Conservation (phyloP, 78 protist species). For the Tieghemostelium lacteum region DNA sequence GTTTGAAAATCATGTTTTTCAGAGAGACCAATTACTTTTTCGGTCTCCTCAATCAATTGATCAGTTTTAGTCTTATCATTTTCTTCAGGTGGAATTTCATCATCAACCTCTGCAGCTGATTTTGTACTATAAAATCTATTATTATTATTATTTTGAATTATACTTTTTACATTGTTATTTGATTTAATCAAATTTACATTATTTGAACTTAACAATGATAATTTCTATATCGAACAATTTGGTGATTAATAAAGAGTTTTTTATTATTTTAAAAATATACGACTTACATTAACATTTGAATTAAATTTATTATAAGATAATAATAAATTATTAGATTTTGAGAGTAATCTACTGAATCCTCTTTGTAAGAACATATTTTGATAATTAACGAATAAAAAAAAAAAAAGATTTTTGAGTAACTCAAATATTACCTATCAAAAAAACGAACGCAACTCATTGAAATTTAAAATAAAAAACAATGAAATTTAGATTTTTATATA, state of each 20-base stretch:
- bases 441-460: no score
- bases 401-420: no score
- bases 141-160: no score
- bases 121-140: background rate
- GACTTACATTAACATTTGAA: background rate
- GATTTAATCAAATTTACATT: no score
- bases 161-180: no score
- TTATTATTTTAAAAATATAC: background rate
- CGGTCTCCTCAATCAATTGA: slow-evolving; percentile 35
- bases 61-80: background rate
- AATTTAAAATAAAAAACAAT: no score
- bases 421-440: no score
- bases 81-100: slow-evolving; percentile 47
- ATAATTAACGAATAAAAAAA: no score
- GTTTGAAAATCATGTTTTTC: slow-evolving; percentile 92
- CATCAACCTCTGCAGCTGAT: slow-evolving; percentile 8
- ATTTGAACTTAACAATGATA: background rate
- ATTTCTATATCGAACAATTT: no score
- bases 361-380: background rate
- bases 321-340: background rate
- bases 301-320: no score
- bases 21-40: slow-evolving; percentile 78
- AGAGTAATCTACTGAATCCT: background rate
- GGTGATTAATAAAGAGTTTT: no score
- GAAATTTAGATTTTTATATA: no score